phyloP scores from a whole-genome alignment of 1,284 basidiomycete genomes.

The Apiotrichum brassicae region DNA sequence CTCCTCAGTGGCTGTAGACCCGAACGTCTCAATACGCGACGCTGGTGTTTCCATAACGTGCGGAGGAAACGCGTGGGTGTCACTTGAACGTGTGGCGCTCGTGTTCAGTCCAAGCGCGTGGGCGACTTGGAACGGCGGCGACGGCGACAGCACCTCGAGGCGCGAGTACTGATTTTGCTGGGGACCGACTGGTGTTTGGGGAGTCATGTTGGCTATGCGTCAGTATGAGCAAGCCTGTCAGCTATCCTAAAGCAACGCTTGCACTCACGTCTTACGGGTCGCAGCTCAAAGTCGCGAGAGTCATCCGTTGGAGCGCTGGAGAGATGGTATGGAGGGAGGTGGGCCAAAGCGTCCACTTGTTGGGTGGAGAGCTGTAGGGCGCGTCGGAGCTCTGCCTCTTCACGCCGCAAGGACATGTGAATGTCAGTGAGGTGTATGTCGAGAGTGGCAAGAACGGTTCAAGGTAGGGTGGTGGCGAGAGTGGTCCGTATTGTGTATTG shows the following conservation, averaged over 20 bases:
- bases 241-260: not conserved
- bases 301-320: constrained; percentile 25
- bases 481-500: too few species aligned
- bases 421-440: too few species aligned
- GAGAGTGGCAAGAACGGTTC: too few species aligned
- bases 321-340: constrained; percentile 19
- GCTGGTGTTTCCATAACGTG: not conserved
- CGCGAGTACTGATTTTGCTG: not conserved
- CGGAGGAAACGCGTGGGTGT: too few species aligned
- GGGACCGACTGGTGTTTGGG: not conserved
- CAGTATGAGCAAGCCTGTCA: not conserved
- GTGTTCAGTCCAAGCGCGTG: not conserved
- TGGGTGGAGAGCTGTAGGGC: constrained; percentile 37
- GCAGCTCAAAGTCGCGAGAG: constrained; percentile 34
- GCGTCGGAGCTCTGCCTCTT: constrained; percentile 37
- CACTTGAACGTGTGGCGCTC: not conserved
- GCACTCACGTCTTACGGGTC: constrained; percentile 4
- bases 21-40: not conserved
- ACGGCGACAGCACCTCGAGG: not conserved
- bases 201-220: not conserved
- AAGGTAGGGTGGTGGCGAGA: not conserved
- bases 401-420: constrained; percentile 25
- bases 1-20: not conserved
- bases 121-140: not conserved
- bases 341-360: constrained; percentile 16